A percentile compares a stretch with the other conserved stretches of the same genome.
Evolutionary conservation across 140 eudicot genomes (phyloP).

Genomic region (Flaveria floridana): DNA sequence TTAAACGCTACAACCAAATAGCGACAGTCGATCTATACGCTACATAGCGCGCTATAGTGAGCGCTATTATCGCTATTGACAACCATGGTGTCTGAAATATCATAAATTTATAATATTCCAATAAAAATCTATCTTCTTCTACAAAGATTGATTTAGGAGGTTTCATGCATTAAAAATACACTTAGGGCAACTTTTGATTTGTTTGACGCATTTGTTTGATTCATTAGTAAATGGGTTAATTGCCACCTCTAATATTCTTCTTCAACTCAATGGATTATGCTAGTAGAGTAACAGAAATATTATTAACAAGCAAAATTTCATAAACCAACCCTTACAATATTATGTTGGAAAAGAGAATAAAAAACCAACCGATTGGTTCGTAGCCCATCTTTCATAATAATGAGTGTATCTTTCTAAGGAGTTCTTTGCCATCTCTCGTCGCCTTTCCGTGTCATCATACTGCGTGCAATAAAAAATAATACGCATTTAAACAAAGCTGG

Average conservation of each 20-base stretch:
- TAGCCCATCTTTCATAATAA: conserved; percentile 97
- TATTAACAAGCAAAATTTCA: neutral
- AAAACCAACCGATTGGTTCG: conserved; percentile 81
- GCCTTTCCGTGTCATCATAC: conserved; percentile 91
- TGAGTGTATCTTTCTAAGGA: conserved; percentile 95
- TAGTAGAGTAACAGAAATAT: neutral
- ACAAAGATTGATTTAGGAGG: neutral
- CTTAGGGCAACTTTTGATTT: neutral
- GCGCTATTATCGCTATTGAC: no score
- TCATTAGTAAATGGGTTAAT: neutral
- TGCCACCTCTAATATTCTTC: conserved; percentile 1
- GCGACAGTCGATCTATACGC: no score
- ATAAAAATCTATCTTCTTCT: neutral
- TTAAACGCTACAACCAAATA: no score
- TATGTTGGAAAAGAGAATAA: neutral
- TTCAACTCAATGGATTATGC: neutral
- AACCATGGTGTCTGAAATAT: no score
- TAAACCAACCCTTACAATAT: conserved; percentile 14
- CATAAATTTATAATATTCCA: neutral
- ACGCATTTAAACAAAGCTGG: conserved; percentile 16
- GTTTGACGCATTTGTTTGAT: neutral
- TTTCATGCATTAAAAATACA: neutral
- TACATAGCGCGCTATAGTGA: no score
- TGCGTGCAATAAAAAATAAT: conserved; percentile 49
- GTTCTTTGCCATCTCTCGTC: conserved; percentile 96